Evolutionary conservation across 2,329 filamentous ascomycete species (phyloP), one percentile per base, ranked within the genome.

Genomic region (Colletotrichum scovillei): DNA sequence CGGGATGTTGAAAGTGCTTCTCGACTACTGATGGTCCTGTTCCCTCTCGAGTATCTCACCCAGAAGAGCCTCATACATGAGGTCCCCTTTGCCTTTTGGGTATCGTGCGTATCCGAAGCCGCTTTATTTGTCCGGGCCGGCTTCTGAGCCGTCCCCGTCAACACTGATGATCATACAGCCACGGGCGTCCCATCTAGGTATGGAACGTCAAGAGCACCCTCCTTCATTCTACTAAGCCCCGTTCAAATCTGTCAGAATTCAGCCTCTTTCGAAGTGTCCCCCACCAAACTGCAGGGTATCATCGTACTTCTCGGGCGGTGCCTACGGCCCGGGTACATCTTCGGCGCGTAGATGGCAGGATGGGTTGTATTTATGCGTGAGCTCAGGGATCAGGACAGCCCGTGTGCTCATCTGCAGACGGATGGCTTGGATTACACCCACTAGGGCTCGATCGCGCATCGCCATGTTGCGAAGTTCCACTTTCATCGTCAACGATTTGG

Each of bases 1-100:
- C 67, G 67, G 67, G 62, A 73, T 35, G 62, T 62, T 71, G 56
- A 71, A 73, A 71, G 35, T 57, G n/a, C 46, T n/a, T 30, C 32
- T 46, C n/a, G 38, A 28, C 28, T 30, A 42, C 16, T 49, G 19
- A 63, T 38, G 46, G 49, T 32, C 46, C 35, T 49, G 16, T 26
- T 42, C 22, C 28, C 46, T 28, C 55, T 26, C 22, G 26, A 28
- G 12, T 57, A 22, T 30, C 26, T 24, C 28, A n/a, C 26, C 35
- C 14, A 32, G 60, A 59, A 38, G 46, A 58, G 56, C 49, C 35
- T 42, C 35, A 63, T 60, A 71, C 63, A 71, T 71, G 56, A 53
- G 53, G 22, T 57, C 32, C 16, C 16, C 38, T 22, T 49, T 42
- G 62, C 63, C 28, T 65, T 70, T 49, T 30, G 67, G 53, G 58